Evolutionary conservation across 139 green algal species (phyloP).

Genomic region (Eudorina sp.): DNA sequence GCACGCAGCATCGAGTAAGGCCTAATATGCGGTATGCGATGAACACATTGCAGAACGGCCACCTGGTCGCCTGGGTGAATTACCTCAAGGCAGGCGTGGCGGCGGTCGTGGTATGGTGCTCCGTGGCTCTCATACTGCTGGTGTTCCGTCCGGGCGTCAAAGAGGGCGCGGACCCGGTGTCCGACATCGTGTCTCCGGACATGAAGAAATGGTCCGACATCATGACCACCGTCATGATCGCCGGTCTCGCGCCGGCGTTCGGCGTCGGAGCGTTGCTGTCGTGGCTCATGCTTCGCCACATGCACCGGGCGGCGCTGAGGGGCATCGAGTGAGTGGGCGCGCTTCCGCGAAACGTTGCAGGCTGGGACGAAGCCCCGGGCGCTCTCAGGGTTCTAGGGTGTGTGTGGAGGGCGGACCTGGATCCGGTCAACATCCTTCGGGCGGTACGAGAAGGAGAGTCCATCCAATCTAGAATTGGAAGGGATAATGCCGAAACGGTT

Average conservation of each 20-base stretch:
- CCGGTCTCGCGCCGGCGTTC: constrained; percentile 9
- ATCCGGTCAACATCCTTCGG: no score
- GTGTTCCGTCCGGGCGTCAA: constrained; percentile 20
- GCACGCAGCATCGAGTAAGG: no score
- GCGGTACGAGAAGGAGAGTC: no score
- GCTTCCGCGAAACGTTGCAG: no score
- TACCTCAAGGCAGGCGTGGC: constrained; percentile 14
- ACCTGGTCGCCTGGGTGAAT: constrained; percentile 18
- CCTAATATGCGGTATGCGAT: no score
- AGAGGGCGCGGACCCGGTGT: not conserved
- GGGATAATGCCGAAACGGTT: no score
- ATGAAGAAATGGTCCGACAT: not conserved
- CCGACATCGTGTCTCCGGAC: no score
- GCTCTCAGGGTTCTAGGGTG: no score
- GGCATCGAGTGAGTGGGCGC: constrained; percentile 20
- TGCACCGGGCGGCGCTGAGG: not conserved
- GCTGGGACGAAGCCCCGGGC: no score
- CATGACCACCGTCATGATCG: constrained; percentile 22
- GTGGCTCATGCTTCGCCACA: not conserved
- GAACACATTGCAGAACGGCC: not conserved
- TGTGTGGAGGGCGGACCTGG: no score
- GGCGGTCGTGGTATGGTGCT: not conserved
- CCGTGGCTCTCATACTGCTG: constrained; percentile 2
- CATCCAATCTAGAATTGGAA: no score
- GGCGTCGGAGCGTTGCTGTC: not conserved